phyloP scores from a whole-genome alignment of 345 rosid species.

The Eucalyptus melliodora region DNA sequence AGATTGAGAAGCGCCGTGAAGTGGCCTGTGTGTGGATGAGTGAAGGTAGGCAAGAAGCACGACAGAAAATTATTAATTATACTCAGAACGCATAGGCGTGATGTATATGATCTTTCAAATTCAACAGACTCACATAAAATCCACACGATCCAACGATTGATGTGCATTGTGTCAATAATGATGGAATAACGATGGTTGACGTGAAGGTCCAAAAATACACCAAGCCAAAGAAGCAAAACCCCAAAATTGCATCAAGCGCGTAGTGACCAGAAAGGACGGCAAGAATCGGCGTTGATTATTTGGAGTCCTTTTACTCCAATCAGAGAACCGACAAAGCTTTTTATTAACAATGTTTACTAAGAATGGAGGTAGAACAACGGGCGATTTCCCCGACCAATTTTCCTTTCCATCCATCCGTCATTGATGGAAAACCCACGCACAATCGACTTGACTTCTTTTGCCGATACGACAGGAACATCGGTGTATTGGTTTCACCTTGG shows the following conservation, averaged over 20 bases:
- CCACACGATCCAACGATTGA: background rate
- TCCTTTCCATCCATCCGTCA: background rate
- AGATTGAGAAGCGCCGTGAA: background rate
- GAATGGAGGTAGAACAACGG: background rate
- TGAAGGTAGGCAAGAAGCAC: background rate
- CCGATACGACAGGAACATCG: background rate
- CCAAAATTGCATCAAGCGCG: background rate
- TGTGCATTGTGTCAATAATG: background rate
- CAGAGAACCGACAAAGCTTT: background rate
- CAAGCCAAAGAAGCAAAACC: background rate
- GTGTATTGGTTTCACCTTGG: background rate
- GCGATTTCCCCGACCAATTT: background rate
- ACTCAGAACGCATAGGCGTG: accelerated
- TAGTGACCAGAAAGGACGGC: background rate
- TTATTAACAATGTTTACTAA: background rate
- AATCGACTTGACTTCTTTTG: background rate
- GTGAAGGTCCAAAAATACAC: background rate
- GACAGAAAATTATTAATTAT: background rate
- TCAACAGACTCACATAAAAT: accelerated
- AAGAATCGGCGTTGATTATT: background rate
- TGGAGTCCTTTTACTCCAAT: background rate
- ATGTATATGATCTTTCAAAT: background rate
- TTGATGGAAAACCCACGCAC: background rate
- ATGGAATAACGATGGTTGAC: background rate
- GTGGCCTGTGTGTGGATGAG: background rate